Percentiles rank a stretch among this genome's conserved stretches.
These are phyloP conservation scores for bread wheat (Triticum aestivum) DNA, from an alignment of 176 grass and related monocot species.

Conservation along the genomic window DNA sequence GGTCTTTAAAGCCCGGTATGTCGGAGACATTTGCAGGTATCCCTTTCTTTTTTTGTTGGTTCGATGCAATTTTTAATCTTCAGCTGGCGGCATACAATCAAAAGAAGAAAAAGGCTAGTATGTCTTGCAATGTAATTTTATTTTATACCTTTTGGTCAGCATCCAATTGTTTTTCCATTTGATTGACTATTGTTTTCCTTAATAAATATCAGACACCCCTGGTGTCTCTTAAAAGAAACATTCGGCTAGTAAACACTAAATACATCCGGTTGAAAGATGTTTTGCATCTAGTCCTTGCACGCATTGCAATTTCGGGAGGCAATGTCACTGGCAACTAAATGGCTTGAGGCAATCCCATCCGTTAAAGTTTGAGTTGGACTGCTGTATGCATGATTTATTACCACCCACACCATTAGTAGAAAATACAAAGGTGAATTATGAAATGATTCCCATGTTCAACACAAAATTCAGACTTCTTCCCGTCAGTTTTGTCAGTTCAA, in stretches of 20 bases:
- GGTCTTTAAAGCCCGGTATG: too few relatives aligned
- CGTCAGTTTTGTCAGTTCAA: conserved; percentile 18
- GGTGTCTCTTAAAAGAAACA: neutral
- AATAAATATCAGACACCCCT: too few relatives aligned
- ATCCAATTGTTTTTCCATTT: too few relatives aligned
- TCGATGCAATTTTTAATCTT: too few relatives aligned
- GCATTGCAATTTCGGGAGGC: neutral
- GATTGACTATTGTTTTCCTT: too few relatives aligned
- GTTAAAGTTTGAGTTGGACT: neutral
- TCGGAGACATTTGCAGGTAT: too few relatives aligned
- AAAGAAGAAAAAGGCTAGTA: too few relatives aligned
- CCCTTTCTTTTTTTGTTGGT: too few relatives aligned
- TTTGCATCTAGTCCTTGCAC: neutral
- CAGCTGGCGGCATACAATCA: too few relatives aligned
- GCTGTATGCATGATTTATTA: neutral
- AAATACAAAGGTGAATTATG: neutral
- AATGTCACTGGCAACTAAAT: neutral
- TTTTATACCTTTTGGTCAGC: too few relatives aligned
- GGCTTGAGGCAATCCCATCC: neutral
- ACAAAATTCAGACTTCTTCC: conserved; percentile 17
- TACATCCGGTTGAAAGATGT: neutral
- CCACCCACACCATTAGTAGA: neutral
- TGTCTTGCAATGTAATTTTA: too few relatives aligned
- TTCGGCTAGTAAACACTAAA: neutral
- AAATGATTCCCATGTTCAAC: neutral